Conservation (phyloP, 2,329 filamentous ascomycete species). For the Cryphonectria carpinicola region DNA sequence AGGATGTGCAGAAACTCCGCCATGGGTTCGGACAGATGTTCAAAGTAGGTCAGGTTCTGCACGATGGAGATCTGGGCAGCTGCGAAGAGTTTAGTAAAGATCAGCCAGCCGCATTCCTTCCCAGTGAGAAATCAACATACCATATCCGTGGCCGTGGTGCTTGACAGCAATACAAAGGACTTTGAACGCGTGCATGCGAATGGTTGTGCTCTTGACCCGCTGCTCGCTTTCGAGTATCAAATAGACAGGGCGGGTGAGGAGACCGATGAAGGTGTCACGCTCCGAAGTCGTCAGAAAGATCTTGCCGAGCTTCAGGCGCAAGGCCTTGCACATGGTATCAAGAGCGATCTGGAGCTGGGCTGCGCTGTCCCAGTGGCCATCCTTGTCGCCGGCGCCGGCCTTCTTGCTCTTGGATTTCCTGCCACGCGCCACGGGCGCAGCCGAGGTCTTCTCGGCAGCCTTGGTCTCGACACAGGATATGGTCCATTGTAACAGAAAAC, state of each 20-base stretch:
- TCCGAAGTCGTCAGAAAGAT: constrained; percentile 97
- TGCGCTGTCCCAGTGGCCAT: constrained; percentile 86
- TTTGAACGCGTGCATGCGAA: constrained; percentile 97
- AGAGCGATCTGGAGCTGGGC: constrained; percentile 85
- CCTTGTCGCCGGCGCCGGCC: constrained; percentile 61
- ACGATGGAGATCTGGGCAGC: constrained; percentile 97
- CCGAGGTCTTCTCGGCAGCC: constrained; percentile 83
- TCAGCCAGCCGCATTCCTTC: too few relatives aligned
- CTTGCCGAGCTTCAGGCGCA: constrained; percentile 88
- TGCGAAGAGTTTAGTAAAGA: constrained; percentile 47
- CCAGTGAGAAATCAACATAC: constrained; percentile 51
- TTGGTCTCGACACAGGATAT: constrained; percentile 94
- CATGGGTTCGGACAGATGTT: constrained; percentile 98
- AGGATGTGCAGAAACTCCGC: constrained; percentile 96
- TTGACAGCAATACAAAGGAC: constrained; percentile 96
- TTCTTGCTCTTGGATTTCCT: constrained; percentile 77
- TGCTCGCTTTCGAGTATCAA: constrained; percentile 93
- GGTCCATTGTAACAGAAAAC: constrained; percentile 92
- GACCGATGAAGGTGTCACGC: constrained; percentile 88
- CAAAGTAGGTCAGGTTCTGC: constrained; percentile 96
- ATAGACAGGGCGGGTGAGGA: constrained; percentile 92
- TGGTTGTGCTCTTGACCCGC: constrained; percentile 82
- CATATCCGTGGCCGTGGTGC: constrained; percentile 95
- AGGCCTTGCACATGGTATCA: constrained; percentile 92
- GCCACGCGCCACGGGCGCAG: constrained; percentile 70